Evolutionary conservation across 257 asterid species (phyloP).

Genomic region (Capsicum rhomboideum): DNA sequence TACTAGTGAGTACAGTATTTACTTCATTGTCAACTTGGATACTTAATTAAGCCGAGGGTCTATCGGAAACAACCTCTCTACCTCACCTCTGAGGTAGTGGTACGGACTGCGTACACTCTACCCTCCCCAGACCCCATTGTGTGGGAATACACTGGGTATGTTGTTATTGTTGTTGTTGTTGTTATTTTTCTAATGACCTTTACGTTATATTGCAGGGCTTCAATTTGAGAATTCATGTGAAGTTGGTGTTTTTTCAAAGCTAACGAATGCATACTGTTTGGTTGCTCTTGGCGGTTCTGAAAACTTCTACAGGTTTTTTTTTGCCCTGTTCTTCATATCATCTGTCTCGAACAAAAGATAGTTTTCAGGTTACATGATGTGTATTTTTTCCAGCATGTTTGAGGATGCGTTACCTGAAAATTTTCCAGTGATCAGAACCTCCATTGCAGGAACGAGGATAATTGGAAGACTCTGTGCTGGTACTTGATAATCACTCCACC

Average conservation of each 20-base stretch:
- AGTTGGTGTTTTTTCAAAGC: conserved; percentile 86
- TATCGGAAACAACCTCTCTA: no score
- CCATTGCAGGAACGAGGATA: conserved; percentile 77
- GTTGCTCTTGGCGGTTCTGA: conserved; percentile 94
- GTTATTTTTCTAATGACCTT: not conserved
- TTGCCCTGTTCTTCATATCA: not conserved
- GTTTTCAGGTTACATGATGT: not conserved
- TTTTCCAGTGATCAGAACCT: conserved; percentile 79
- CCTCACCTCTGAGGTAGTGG: no score
- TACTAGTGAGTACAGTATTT: conserved; percentile 17
- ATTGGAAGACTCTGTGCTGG: conserved; percentile 94
- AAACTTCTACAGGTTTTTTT: conserved; percentile 63
- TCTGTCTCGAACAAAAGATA: not conserved
- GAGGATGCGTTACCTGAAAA: conserved; percentile 67
- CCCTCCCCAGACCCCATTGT: no score
- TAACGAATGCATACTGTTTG: conserved; percentile 85
- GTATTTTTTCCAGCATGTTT: conserved; percentile 44
- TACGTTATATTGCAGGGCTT: conserved; percentile 31
- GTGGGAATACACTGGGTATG: no score
- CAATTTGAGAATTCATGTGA: conserved; percentile 84
- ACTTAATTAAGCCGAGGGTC: no score
- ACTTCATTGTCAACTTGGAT: not conserved
- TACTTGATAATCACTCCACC: conserved; percentile 3
- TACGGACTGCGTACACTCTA: no score
- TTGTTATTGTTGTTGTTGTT: no score